Evolutionary conservation across 1,139 yeast genomes (phyloP).

Genomic region (Kluyveromyces sp.): DNA sequence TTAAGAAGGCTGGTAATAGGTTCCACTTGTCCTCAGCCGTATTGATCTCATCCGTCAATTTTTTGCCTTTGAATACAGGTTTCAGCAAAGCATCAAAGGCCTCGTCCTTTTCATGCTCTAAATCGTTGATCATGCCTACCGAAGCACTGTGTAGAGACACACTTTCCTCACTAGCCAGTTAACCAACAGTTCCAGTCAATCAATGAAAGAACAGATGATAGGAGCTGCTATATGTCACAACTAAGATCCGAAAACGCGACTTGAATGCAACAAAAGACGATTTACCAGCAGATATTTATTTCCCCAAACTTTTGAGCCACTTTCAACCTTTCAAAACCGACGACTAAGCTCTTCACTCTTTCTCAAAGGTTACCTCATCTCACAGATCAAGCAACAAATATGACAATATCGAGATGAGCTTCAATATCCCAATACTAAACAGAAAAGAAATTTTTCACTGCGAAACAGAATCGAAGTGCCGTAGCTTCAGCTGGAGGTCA

Average conservation of each 20-base stretch:
- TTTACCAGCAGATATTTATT: too few species aligned
- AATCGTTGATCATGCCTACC: constrained; percentile 6
- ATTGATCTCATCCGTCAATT: constrained; percentile 75
- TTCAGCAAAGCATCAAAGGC: constrained; percentile 70
- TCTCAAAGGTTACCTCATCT: not conserved
- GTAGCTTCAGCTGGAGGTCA: too few species aligned
- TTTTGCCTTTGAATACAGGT: constrained; percentile 80
- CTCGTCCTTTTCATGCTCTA: constrained; percentile 34
- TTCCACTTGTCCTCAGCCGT: constrained; percentile 97
- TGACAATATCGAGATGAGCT: constrained; percentile 2
- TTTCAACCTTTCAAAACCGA: too few species aligned
- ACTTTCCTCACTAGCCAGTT: too few species aligned
- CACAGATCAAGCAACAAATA: too few species aligned
- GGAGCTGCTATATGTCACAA: too few species aligned
- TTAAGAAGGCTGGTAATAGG: constrained; percentile 85
- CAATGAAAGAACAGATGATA: too few species aligned
- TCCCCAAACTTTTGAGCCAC: too few species aligned
- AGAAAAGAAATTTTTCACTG: constrained; percentile 1
- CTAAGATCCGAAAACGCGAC: too few species aligned
- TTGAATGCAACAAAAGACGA: too few species aligned
- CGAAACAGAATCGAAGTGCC: not conserved
- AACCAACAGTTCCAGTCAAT: too few species aligned
- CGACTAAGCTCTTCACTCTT: too few species aligned
- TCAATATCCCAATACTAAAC: not conserved
- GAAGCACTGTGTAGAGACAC: not conserved